Evolutionary conservation across 805 yeast species (phyloP), one percentile per base, ranked within the genome.

Genomic region (Teunomyces atbi): DNA sequence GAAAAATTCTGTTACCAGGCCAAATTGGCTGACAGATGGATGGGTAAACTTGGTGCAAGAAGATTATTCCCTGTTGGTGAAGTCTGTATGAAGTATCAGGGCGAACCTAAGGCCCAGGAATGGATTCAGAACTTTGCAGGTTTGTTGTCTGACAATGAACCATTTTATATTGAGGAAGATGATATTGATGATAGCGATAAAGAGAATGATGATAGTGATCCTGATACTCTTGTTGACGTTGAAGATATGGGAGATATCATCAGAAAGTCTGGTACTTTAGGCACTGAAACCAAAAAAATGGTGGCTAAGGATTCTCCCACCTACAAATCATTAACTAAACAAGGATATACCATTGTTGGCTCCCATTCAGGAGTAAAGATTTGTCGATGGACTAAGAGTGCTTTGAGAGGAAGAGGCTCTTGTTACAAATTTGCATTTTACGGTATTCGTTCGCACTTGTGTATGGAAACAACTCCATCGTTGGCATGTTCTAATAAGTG

Each of bases 381-480:
- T 23, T 90, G 97, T 60, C 80, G 97, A 58, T 90, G 97, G 97
- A 91, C 97, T 0, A 91, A 91, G 60, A 86, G 94, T 47, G 97
- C 97, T 1, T 73, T 90, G 57, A 78, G 97, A 55, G 96, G 97
- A 23, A 79, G 96, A 56, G 97, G 97, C 2, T 89, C 96, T 2
- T 90, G 97, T 69, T 90, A 90, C 69, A 90, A 90, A 62, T 89
- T 79, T 67, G 96, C 97, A 7, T 85, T 90, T 57, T 90, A 91
- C 63, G 97, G 97, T 19, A 90, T 90, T 56, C 81, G 78, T 50
- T 86, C 95, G 2, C 97, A 92, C 68, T 71, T 92, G 46, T 90
- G 97, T 68, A 90, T 90, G 97, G 97, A 90, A 62, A 82, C 97
- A 2, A 90, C 97, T 0, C 97, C 97, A 1, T 85, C 96, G 1